Conservation (phyloP, 495 filamentous ascomycete genomes). For the Xylaria curta region DNA sequence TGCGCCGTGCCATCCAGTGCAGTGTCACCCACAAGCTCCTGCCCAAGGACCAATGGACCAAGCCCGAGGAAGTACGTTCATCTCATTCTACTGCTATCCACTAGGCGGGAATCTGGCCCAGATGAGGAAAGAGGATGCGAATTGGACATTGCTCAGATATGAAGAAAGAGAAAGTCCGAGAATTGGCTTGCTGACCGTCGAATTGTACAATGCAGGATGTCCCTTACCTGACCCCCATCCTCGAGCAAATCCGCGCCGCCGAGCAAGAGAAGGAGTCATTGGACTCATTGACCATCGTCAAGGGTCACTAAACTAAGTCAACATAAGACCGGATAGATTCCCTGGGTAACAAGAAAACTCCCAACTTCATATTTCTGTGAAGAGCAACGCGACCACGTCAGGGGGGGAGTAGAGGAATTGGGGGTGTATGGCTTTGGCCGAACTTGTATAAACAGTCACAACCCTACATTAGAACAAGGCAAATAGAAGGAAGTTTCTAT, state of each 20-base stretch:
- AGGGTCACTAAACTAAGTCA: constrained; percentile 50
- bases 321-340: neutral
- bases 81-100: neutral
- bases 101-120: neutral
- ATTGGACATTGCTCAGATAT: neutral
- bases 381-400: constrained; percentile 8
- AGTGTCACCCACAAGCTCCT: constrained; percentile 74
- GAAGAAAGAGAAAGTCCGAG: neutral
- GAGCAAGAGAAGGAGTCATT: constrained; percentile 79
- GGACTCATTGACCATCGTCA: constrained; percentile 75
- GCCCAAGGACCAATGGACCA: constrained; percentile 79
- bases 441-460: constrained; percentile 34
- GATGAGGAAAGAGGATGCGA: neutral
- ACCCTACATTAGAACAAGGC: constrained; percentile 28
- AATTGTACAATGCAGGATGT: constrained; percentile 63
- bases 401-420: neutral
- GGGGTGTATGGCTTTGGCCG: constrained; percentile 9
- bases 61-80: constrained; percentile 47
- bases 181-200: constrained; percentile 29
- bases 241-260: constrained; percentile 84
- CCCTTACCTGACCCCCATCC: constrained; percentile 79
- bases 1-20: constrained; percentile 94
- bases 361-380: neutral
- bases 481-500: constrained; percentile 28
- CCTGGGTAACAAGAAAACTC: constrained; percentile 2